phyloP scores from a whole-genome alignment of 805 yeast genomes.

The Candida hispaniensis region DNA sequence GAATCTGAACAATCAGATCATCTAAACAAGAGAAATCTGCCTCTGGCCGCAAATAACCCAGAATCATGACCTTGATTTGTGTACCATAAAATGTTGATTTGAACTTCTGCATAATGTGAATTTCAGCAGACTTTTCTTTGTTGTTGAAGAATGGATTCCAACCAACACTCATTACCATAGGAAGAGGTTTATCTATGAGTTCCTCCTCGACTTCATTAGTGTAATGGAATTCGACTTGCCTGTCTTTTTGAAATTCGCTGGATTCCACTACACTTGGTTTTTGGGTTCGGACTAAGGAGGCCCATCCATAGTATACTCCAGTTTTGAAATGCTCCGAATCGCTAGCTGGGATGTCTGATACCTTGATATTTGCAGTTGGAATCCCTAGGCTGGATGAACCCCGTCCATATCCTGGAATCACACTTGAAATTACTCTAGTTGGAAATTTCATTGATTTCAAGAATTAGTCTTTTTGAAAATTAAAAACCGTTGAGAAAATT shows the following conservation, averaged over 20 bases:
- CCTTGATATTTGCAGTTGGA: slow-evolving; percentile 87
- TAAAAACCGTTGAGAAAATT: no score
- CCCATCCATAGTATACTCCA: slow-evolving; percentile 89
- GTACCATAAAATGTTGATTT: slow-evolving; percentile 68
- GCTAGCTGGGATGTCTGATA: slow-evolving; percentile 33
- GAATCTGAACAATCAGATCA: slow-evolving; percentile 75
- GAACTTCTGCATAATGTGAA: slow-evolving; percentile 76
- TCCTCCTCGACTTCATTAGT: slow-evolving; percentile 40
- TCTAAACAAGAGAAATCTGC: slow-evolving; percentile 73
- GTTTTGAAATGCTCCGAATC: slow-evolving; percentile 36
- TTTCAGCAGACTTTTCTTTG: slow-evolving; percentile 64
- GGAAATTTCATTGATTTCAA: no score
- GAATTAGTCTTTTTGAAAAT: no score
- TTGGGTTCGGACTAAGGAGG: slow-evolving; percentile 23
- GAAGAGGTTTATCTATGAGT: slow-evolving; percentile 42
- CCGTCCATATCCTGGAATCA: slow-evolving; percentile 83
- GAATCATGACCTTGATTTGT: slow-evolving; percentile 48
- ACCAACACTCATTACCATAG: slow-evolving; percentile 93
- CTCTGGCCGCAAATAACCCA: slow-evolving; percentile 91
- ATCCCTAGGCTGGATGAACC: slow-evolving; percentile 90
- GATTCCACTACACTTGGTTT: slow-evolving; percentile 12
- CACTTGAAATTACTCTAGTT: slow-evolving; percentile 28
- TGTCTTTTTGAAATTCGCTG: slow-evolving; percentile 16
- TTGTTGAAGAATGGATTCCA: slow-evolving; percentile 90
- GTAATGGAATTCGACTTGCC: slow-evolving; percentile 44